These are phyloP conservation scores for Basidiobolus heterosporus DNA, from an alignment of 371 early-diverging fungal species.

Conservation along the genomic window DNA sequence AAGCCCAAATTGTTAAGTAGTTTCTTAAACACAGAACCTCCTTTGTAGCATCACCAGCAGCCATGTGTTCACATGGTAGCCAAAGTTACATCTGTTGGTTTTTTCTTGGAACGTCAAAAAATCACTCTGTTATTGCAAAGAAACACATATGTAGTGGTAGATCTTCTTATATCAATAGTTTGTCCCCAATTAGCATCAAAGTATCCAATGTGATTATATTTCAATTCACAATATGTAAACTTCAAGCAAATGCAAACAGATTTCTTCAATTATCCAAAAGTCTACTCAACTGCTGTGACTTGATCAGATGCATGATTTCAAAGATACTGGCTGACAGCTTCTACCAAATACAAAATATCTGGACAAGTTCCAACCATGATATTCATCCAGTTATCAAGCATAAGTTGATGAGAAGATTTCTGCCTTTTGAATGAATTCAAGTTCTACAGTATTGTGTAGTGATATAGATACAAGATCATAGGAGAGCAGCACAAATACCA, in stretches of 20 bases:
- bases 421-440: background rate
- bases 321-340: background rate
- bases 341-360: constrained; percentile 2
- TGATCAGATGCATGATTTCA: constrained; percentile 1
- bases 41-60: constrained; percentile 1
- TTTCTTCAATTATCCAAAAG: constrained; percentile 1
- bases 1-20: background rate
- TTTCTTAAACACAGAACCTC: constrained; percentile 3
- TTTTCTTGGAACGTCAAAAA: constrained; percentile 4
- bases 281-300: background rate
- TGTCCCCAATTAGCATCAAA: constrained; percentile 4
- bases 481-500: too few relatives aligned
- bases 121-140: constrained; percentile 2
- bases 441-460: too few relatives aligned
- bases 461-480: too few relatives aligned
- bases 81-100: constrained; percentile 5
- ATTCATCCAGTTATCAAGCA: constrained; percentile 4
- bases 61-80: constrained; percentile 9
- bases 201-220: background rate
- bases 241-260: background rate
- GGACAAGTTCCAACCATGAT: constrained; percentile 2
- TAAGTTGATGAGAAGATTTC: background rate
- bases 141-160: constrained; percentile 7
- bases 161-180: constrained; percentile 1
- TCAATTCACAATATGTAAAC: background rate